These are phyloP conservation scores for Crithidia brevicula DNA, from an alignment of 208 protist species.

Conservation along the genomic window DNA sequence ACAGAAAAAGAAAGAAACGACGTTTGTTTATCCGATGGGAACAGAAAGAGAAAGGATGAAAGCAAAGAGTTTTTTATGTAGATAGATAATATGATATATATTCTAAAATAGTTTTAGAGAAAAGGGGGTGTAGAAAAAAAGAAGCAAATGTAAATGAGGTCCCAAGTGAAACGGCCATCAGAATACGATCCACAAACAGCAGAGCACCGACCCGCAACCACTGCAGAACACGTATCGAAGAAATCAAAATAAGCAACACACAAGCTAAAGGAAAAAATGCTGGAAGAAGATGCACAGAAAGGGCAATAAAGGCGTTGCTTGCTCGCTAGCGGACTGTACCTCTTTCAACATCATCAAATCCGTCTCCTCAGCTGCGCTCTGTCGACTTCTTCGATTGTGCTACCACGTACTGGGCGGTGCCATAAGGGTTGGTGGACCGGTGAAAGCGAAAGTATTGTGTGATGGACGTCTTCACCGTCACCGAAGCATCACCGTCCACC, in stretches of 20 bases:
- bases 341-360: no score
- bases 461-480: not conserved
- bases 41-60: no score
- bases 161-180: not conserved
- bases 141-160: not conserved
- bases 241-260: not conserved
- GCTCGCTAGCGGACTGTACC: not conserved
- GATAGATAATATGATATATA: no score
- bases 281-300: not conserved
- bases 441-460: conserved; percentile 9
- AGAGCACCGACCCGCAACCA: no score
- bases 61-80: not conserved
- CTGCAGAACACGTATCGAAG: no score
- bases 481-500: not conserved
- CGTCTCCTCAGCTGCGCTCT: not conserved
- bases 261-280: not conserved
- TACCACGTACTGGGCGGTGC: not conserved
- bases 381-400: not conserved
- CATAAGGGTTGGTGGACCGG: not conserved
- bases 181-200: not conserved
- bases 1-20: not conserved
- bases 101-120: no score
- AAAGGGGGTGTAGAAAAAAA: not conserved
- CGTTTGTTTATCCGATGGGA: no score
- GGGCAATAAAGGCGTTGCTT: not conserved